Evolutionary conservation across 768 basidiomycete genomes (phyloP), one percentile per base, ranked within the genome.

Genomic region (Mycena rebaudengoi): DNA sequence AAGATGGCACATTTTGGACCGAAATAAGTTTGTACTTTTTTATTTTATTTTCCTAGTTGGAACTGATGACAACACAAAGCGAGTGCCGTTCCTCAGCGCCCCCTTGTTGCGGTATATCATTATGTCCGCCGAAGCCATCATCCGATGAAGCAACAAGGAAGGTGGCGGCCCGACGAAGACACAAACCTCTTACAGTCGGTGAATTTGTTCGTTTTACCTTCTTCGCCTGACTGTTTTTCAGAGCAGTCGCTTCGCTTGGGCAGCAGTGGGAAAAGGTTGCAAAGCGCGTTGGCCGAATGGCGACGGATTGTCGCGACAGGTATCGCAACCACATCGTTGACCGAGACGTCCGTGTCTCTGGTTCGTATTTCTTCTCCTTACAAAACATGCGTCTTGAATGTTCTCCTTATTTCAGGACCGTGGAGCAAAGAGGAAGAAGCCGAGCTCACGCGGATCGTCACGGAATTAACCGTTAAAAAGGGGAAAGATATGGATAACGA

Each of bases 401-500:
- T 57, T 46, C 40, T 26, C 18, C 49, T 32, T 64, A 26, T 12
- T 14, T 8, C 58, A 89, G 90, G 91, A 0, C 64, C 80, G 40
- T 95, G 94, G 94, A 84, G 88, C n/a, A 84, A 86, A 69, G 90
- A 89, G 53, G 94, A 95, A 70, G 93, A 94, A 71, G 88, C 87
- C 4, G 79, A 89, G 71, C 80, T 95, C 33, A 92, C 86, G 18
- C 79, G 76, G 14, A 94, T 95, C 64, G 91, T 95, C 33, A 87
- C 85, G 16, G 87, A 89, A 60, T 88, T 94, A 85, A n/a, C n/a
- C n/a, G n/a, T n/a, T n/a, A 39, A 82, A 85, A 53, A 88, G 73
- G 91, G 91, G n/a, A 88, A 86, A 70, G 84, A 90, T 67, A 75
- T 87, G 53, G 92, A 93, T 57, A 88, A 86, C 54, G 93, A 95